Base-by-base conservation (phyloP, 305 asterid genomes). In the Stenogyne calaminthoides region DNA sequence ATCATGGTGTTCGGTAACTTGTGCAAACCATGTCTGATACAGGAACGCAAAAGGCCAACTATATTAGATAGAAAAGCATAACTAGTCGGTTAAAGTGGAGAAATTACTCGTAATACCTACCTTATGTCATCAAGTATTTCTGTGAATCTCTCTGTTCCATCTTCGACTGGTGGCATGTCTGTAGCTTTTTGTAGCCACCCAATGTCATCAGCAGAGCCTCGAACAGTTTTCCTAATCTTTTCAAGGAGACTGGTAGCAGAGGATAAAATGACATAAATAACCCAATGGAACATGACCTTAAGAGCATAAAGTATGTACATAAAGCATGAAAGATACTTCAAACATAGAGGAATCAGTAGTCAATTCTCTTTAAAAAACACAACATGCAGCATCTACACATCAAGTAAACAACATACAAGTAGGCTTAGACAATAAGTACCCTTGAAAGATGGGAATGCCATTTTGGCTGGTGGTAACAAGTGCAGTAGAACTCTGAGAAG, bases 161-260 rank as follows among this genome's bases (percentile, higher is more conserved):
- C 98, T 78, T 88, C 93, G 58, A 89, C 92, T 0, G 97, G 96
- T 66, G 96, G 99, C 94, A 91, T 84, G 72, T 89, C 85, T 7
- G 86, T 56, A 80, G 80, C 93, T 68, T 77, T 86, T 66, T 85
- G 95, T 71, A 95, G 74, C 99, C 98, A 95, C 62, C 98, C 98
- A 49, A 92, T 95, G 88, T 92, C 99, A 81, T 88, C 93, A 62
- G 98, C 97, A 34, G 99, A 92, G 71, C 99, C 99, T n/a, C 81
- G 96, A 72, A 95, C 91, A 14, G 98, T 95, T 85, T 77, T 88
- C 81, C 85, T 90, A 58, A 95, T 98, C 78, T 87, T 88, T 67
- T 89, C 96, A 70, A 95, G 75, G 79, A 95, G 93, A 67, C 97
- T 95, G 78, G 54, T 64, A 63, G 54, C 32, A 76, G 58, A 52